Evolutionary conservation across 495 filamentous ascomycete species (phyloP), one percentile per base, ranked within the genome.

Genomic region (Penicillium samsonianum): DNA sequence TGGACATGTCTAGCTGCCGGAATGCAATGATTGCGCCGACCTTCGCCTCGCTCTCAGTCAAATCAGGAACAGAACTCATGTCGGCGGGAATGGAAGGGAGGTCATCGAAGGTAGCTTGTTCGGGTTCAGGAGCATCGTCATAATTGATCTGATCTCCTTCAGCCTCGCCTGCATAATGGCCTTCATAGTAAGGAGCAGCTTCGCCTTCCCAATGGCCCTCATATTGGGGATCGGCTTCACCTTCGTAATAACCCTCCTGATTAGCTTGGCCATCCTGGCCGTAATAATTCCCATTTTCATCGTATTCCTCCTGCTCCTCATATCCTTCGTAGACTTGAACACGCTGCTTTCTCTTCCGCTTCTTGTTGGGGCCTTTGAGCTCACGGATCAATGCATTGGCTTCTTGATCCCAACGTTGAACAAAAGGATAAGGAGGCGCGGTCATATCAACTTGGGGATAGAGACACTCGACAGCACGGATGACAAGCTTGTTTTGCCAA

Each of bases 371-470:
- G 2, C 73, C 71, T 38, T 78, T 73, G 9, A 63, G 71, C 22
- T 67, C 64, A 22, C 70, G 64, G 23, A 82, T 77, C 8, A 67
- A 56, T 19, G 73, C 71, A 62, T 84, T 76, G 55, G 92, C 88
- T 51, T 90, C 86, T 4, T 81, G 76, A 71, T 96, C 90, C 92
- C 91, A 96, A 50, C 88, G 84, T 69, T 96, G 90, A 12, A 86
- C 75, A 61, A 98, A 98, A 0, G 94, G 94, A 66, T 96, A 98
- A 3, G 90, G 89, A 0, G 94, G 92, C 20, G 86, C 80, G 53
- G 83, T 91, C 31, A 96, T 77, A 54, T 84, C 73, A 47, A 92
- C 75, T n/a, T 84, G 84, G 22, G 91, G 84, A 48, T 85, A 73
- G 58, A 87, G 82, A 68, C 94, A 97, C 67, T 98, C 94, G 11